Conservation (phyloP, 2,329 filamentous ascomycete genomes). For the Aspergillus vadensis region DNA sequence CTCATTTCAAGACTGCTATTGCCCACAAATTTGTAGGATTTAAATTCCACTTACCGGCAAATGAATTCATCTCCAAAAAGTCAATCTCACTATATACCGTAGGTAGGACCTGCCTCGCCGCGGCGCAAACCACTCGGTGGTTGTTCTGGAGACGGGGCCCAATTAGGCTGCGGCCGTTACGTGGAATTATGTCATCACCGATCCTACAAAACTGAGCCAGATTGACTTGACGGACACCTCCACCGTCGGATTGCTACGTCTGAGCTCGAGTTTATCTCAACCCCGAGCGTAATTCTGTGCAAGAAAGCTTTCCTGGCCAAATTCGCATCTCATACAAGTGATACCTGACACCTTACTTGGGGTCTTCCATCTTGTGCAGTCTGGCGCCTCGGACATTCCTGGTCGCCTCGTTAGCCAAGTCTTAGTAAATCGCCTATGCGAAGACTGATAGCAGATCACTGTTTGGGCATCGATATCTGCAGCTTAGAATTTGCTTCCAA, state of each 20-base stretch:
- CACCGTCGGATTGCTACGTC: constrained; percentile 20
- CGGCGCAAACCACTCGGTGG: neutral
- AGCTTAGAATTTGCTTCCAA: constrained; percentile 21
- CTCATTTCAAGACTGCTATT: too few relatives aligned
- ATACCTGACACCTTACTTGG: neutral
- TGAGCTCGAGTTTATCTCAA: constrained; percentile 21
- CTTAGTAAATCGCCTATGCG: constrained; percentile 28
- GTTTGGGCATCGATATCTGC: constrained; percentile 25
- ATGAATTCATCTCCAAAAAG: too few relatives aligned
- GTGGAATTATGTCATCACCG: constrained; percentile 32
- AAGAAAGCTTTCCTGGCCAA: constrained; percentile 11
- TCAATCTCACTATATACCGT: too few relatives aligned
- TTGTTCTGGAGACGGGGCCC: constrained; percentile 12
- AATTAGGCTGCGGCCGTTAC: constrained; percentile 28
- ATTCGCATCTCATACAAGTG: neutral
- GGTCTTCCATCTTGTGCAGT: neutral
- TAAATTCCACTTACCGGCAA: too few relatives aligned
- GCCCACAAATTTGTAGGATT: too few relatives aligned
- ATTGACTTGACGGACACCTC: constrained; percentile 18
- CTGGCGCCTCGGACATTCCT: constrained; percentile 12
- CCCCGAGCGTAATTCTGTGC: constrained; percentile 11
- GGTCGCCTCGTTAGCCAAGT: constrained; percentile 20
- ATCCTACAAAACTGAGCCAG: constrained; percentile 23
- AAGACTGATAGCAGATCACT: constrained; percentile 29
- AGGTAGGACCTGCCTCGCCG: too few relatives aligned